phyloP scores from a whole-genome alignment of 2,329 filamentous ascomycete species.

The Mycocentrospora acerina region DNA sequence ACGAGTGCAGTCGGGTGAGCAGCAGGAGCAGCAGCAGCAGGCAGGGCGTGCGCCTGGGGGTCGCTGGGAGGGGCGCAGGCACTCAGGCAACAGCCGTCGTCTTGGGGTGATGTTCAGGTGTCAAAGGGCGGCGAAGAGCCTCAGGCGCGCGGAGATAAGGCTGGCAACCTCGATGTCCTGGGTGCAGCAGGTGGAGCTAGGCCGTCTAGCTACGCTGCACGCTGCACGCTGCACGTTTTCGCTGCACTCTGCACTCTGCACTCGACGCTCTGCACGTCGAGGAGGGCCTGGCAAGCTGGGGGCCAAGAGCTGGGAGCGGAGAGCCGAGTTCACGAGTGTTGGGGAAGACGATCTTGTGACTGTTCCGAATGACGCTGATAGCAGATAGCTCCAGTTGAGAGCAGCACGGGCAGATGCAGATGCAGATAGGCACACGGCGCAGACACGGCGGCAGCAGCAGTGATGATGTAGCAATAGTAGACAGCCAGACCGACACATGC shows the following conservation, averaged over 20 bases:
- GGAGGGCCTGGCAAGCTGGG: background rate
- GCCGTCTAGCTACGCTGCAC: too few relatives aligned
- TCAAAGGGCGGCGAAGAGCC: conserved; percentile 12
- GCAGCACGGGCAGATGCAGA: conserved; percentile 13
- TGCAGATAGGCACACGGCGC: too few relatives aligned
- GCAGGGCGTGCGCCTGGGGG: conserved; percentile 30
- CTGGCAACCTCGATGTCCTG: conserved; percentile 2
- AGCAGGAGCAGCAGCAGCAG: conserved; percentile 18
- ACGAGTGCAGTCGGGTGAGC: conserved; percentile 33
- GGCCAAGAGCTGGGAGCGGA: background rate
- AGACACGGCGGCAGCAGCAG: too few relatives aligned
- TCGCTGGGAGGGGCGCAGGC: conserved; percentile 7
- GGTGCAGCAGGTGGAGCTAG: too few relatives aligned
- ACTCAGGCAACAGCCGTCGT: conserved; percentile 45
- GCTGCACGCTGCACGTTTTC: too few relatives aligned
- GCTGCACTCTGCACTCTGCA: too few relatives aligned
- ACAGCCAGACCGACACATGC: too few relatives aligned
- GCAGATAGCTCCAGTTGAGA: conserved; percentile 14
- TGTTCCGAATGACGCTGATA: conserved; percentile 37
- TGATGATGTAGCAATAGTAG: too few relatives aligned
- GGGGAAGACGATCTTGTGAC: conserved; percentile 36
- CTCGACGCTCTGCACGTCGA: background rate
- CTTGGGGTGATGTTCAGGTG: conserved; percentile 29
- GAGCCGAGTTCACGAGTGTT: too few relatives aligned
- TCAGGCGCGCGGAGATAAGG: conserved; percentile 5